phyloP scores from a whole-genome alignment of 306 rosid species.

The Vigna unguiculata region DNA sequence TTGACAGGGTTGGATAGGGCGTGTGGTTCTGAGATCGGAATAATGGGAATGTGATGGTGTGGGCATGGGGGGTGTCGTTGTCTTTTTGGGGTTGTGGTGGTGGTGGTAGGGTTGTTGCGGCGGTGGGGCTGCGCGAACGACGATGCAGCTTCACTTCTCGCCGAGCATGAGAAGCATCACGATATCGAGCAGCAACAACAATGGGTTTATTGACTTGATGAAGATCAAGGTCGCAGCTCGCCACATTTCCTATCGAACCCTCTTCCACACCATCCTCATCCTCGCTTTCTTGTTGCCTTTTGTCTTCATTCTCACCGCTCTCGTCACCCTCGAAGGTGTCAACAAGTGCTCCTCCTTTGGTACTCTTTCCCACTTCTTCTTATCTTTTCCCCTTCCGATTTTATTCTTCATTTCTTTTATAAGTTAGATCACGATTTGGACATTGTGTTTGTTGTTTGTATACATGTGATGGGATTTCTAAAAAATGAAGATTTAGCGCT shows the following conservation, averaged over 20 bases:
- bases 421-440: constrained; percentile 56
- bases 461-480: not conserved
- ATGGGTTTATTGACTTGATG: constrained; percentile 99
- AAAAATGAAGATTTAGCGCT: not conserved
- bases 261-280: constrained; percentile 97
- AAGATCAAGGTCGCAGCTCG: constrained; percentile 99
- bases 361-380: constrained; percentile 21
- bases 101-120: constrained; percentile 54
- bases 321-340: constrained; percentile 99
- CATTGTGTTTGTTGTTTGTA: not conserved
- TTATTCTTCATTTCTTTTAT: not conserved
- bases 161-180: constrained; percentile 99
- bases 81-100: constrained; percentile 46
- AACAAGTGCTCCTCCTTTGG: constrained; percentile 99
- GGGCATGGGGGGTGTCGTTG: constrained; percentile 53
- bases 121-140: constrained; percentile 87
- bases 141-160: constrained; percentile 99
- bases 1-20: not conserved
- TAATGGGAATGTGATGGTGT: constrained; percentile 73
- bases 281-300: constrained; percentile 96
- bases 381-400: not conserved
- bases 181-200: constrained; percentile 97
- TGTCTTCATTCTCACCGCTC: constrained; percentile 98
- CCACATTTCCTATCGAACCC: constrained; percentile 97
- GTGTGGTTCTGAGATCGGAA: constrained; percentile 40